Conservation (phyloP, 225 moss, liverwort and hornwort species). For the Rhytidiadelphus loreus region DNA sequence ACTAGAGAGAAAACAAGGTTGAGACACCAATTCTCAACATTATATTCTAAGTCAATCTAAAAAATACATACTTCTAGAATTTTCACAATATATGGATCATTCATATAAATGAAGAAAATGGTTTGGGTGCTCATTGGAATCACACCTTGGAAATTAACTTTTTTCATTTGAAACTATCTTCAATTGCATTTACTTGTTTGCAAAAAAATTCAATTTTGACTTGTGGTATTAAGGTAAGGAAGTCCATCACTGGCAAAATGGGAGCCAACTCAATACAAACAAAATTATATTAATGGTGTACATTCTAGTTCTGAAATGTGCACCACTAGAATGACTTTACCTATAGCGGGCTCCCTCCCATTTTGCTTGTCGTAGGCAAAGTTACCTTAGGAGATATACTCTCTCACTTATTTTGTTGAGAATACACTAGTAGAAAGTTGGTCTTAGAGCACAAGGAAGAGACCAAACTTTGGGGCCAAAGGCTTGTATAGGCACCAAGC, state of each 20-base stretch:
- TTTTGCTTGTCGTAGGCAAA: too few species aligned
- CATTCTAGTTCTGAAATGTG: too few species aligned
- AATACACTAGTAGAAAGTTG: not conserved
- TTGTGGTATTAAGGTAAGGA: not conserved
- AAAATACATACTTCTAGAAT: not conserved
- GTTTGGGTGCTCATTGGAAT: not conserved
- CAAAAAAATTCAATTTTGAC: not conserved
- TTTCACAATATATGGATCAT: not conserved
- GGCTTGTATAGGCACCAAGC: not conserved
- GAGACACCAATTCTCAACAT: rapidly evolving
- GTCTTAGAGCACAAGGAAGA: rapidly evolving
- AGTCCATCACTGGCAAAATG: too few species aligned
- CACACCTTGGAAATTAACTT: not conserved
- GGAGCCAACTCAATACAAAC: too few species aligned
- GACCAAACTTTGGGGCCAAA: not conserved
- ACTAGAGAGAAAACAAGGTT: not conserved
- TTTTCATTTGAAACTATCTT: not conserved
- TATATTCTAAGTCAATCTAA: not conserved
- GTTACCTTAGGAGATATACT: rapidly evolving
- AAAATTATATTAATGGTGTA: too few species aligned
- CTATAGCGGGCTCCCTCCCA: too few species aligned
- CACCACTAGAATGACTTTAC: too few species aligned
- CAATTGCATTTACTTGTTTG: not conserved
- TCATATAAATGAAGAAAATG: not conserved
- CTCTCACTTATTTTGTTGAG: not conserved